phyloP scores from a whole-genome alignment of 2,329 filamentous ascomycete species.

The Exophiala dermatitidis region DNA sequence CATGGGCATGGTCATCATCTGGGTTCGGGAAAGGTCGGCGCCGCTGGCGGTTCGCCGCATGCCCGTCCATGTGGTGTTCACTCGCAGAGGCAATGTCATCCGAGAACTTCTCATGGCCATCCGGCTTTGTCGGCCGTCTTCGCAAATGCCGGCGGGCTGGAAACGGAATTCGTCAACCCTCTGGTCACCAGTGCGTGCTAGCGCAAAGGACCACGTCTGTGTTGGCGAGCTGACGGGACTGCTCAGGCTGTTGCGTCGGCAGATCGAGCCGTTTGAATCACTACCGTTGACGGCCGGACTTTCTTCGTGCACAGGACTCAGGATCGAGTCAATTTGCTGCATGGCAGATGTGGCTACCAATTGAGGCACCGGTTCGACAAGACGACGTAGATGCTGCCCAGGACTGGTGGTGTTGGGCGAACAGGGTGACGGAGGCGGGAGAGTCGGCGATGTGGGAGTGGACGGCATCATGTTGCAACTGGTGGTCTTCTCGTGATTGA shows the following conservation, averaged over 20 bases:
- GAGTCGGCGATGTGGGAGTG: slow-evolving; percentile 11
- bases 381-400: not conserved
- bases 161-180: slow-evolving; percentile 9
- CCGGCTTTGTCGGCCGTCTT: slow-evolving; percentile 19
- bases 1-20: not conserved
- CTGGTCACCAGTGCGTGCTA: not conserved
- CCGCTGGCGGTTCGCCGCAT: not conserved
- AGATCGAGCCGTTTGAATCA: slow-evolving; percentile 9
- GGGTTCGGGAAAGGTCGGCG: not conserved
- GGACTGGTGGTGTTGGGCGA: slow-evolving; percentile 7
- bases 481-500: no score
- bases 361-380: slow-evolving; percentile 2
- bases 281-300: not conserved
- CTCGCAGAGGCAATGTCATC: slow-evolving; percentile 15
- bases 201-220: slow-evolving; percentile 4
- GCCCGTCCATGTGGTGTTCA: slow-evolving; percentile 10
- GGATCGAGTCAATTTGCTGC: not conserved
- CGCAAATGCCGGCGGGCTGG: not conserved
- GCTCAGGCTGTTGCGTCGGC: slow-evolving; percentile 15
- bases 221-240: slow-evolving; percentile 13
- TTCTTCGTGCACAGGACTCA: not conserved
- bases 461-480: slow-evolving; percentile 6
- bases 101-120: slow-evolving; percentile 14
- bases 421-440: slow-evolving; percentile 9
- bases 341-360: slow-evolving; percentile 3